phyloP scores from a whole-genome alignment of 225 moss, liverwort and hornwort genomes.

The Sphagnum tenellum region DNA sequence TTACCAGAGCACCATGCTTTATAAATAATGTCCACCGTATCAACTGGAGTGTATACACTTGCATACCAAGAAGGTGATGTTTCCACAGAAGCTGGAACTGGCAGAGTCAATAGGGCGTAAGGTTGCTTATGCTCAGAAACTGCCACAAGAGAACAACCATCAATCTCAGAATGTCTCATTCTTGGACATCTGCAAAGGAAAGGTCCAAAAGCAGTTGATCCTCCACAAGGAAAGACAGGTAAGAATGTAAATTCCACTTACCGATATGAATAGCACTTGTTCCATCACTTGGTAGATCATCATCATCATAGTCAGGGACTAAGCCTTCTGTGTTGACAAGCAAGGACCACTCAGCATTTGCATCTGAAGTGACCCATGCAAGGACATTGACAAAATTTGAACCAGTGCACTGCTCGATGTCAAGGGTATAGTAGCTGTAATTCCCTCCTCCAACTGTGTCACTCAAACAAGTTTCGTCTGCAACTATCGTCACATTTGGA shows the following conservation, averaged over 20 bases:
- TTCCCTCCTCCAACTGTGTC: background rate
- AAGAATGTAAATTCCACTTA: background rate
- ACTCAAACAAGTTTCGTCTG: slow-evolving; percentile 1
- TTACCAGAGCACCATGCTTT: slow-evolving; percentile 11
- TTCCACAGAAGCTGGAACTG: background rate
- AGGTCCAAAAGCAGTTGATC: background rate
- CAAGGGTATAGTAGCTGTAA: slow-evolving; percentile 2
- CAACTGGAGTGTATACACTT: slow-evolving; percentile 5
- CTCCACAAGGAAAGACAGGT: background rate
- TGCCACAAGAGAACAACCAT: slow-evolving; percentile 1
- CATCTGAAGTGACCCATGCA: background rate
- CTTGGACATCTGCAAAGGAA: background rate
- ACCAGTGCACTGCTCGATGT: background rate
- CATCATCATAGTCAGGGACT: background rate
- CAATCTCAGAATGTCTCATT: background rate
- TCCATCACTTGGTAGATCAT: background rate
- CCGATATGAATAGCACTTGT: slow-evolving; percentile 1
- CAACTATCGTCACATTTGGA: background rate
- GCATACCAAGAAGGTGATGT: slow-evolving; percentile 1
- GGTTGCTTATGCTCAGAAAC: background rate
- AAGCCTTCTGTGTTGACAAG: slow-evolving; percentile 1
- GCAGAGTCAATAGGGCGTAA: slow-evolving; percentile 1
- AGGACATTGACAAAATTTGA: slow-evolving; percentile 1
- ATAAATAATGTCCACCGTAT: background rate
- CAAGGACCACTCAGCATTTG: background rate